These are phyloP conservation scores for Achlya hypogyna DNA, from an alignment of 352 stramenopile species.

Conservation along the genomic window DNA sequence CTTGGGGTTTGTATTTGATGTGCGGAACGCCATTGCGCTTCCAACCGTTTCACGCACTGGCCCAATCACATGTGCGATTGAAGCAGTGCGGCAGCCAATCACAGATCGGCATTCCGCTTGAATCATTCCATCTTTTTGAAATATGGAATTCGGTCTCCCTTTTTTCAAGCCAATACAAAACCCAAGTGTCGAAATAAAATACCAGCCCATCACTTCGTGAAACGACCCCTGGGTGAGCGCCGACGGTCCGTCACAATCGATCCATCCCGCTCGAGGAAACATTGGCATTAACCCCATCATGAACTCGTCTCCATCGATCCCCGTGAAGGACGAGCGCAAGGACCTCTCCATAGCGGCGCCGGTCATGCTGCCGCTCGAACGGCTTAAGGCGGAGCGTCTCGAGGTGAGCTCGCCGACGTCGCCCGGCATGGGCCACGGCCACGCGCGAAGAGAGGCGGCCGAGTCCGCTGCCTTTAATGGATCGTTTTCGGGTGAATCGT, in stretches of 20 bases:
- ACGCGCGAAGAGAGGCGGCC: background rate
- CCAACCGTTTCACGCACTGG: background rate
- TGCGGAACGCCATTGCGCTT: background rate
- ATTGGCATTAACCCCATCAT: background rate
- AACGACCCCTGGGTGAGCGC: slow-evolving; percentile 8
- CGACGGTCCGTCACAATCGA: slow-evolving; percentile 7
- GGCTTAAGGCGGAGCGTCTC: background rate
- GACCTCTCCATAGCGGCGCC: background rate
- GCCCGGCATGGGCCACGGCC: slow-evolving; percentile 6
- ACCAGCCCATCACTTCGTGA: background rate
- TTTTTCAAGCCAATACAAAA: background rate
- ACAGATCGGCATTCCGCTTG: background rate
- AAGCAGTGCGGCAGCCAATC: background rate
- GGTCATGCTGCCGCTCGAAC: background rate
- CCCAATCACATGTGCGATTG: slow-evolving; percentile 16
- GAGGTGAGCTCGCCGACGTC: slow-evolving; percentile 13
- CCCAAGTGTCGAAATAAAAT: background rate
- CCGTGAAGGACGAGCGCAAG: background rate
- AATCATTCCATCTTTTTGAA: slow-evolving; percentile 18
- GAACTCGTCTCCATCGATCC: background rate
- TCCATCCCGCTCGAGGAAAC: slow-evolving; percentile 15
- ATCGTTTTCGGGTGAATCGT: background rate
- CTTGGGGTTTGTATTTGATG: background rate
- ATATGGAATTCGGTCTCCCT: slow-evolving; percentile 13
- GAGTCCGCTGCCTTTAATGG: slow-evolving; percentile 8